Conservation (phyloP, 2,329 filamentous ascomycete species). For the Nemania sp. region DNA sequence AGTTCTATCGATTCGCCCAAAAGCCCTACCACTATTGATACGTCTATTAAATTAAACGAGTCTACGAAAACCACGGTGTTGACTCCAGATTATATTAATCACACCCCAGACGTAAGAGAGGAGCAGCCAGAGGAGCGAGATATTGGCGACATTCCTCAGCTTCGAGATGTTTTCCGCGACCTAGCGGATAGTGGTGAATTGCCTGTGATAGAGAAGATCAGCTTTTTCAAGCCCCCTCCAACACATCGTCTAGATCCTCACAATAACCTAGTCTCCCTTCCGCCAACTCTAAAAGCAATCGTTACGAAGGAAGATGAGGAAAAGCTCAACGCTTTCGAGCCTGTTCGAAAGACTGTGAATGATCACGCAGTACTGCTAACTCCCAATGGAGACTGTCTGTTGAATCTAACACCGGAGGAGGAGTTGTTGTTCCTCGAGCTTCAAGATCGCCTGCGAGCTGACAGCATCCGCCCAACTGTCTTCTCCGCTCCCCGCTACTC, state of each 20-base stretch:
- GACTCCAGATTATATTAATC: slow-evolving; percentile 42
- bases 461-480: slow-evolving; percentile 56
- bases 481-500: slow-evolving; percentile 62
- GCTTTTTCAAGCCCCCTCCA: slow-evolving; percentile 46
- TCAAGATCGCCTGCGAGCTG: slow-evolving; percentile 61
- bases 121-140: slow-evolving; percentile 40
- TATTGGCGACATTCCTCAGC: slow-evolving; percentile 40
- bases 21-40: slow-evolving; percentile 37
- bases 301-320: slow-evolving; percentile 60
- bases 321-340: slow-evolving; percentile 58
- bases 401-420: slow-evolving; percentile 69
- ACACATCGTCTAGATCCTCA: slow-evolving; percentile 43
- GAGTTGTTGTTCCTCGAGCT: slow-evolving; percentile 72
- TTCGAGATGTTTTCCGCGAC: slow-evolving; percentile 45
- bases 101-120: slow-evolving; percentile 34
- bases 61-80: slow-evolving; percentile 44
- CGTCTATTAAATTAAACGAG: slow-evolving; percentile 42
- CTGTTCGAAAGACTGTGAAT: slow-evolving; percentile 66
- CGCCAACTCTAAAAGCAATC: slow-evolving; percentile 50
- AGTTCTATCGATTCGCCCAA: slow-evolving; percentile 36
- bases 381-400: slow-evolving; percentile 76
- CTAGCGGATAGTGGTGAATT: slow-evolving; percentile 44
- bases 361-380: slow-evolving; percentile 73
- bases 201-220: slow-evolving; percentile 44
- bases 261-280: slow-evolving; percentile 39